Evolutionary conservation across 352 stramenopile species (phyloP).

Genomic region (Phytophthora nicotianae): DNA sequence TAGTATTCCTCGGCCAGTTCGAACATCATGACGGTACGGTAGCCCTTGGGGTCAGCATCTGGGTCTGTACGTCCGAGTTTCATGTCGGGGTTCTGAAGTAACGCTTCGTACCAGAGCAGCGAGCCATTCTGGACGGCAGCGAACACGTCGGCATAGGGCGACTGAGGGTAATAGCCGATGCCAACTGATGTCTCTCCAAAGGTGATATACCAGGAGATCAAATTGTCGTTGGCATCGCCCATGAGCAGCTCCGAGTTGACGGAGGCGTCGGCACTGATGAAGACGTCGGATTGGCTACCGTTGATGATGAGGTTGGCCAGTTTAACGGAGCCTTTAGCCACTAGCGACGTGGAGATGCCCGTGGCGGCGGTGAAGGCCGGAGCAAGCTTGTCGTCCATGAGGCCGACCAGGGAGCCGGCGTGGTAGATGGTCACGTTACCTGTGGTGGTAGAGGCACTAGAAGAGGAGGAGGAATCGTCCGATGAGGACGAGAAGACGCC

Average conservation of each 20-base stretch:
- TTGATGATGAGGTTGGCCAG: constrained; percentile 37
- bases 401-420: constrained; percentile 33
- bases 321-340: constrained; percentile 41
- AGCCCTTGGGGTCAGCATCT: constrained; percentile 38
- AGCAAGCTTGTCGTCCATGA: constrained; percentile 35
- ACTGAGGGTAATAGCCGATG: constrained; percentile 32
- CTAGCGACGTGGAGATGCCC: constrained; percentile 30
- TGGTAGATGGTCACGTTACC: constrained; percentile 44
- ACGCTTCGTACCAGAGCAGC: constrained; percentile 37
- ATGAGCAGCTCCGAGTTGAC: constrained; percentile 40
- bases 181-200: constrained; percentile 38
- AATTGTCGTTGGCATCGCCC: constrained; percentile 32
- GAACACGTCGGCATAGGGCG: constrained; percentile 37
- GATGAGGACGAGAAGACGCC: constrained; percentile 36
- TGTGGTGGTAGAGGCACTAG: constrained; percentile 3
- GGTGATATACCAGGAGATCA: constrained; percentile 43
- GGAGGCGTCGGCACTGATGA: constrained; percentile 40
- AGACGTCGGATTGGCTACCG: constrained; percentile 37
- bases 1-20: constrained; percentile 41
- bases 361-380: constrained; percentile 38
- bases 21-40: constrained; percentile 45
- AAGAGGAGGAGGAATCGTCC: constrained; percentile 5
- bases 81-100: constrained; percentile 35
- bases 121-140: constrained; percentile 34
- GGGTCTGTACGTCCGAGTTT: constrained; percentile 40